phyloP scores from a whole-genome alignment of 768 basidiomycete species.

The Agaricus subrufescens region DNA sequence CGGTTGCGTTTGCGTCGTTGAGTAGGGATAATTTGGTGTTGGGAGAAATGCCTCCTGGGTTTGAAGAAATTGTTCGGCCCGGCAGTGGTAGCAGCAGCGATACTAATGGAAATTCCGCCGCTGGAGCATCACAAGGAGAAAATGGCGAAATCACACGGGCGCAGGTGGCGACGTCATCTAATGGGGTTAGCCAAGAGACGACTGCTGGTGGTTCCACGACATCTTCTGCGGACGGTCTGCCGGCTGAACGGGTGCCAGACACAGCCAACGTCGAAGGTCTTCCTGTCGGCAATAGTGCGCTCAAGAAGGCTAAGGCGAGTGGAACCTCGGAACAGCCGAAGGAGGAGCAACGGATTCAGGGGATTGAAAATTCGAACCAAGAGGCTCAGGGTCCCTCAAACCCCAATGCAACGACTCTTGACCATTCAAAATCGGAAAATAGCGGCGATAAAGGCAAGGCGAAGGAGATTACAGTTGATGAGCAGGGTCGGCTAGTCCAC shows the following conservation, averaged over 20 bases:
- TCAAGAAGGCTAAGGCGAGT: neutral
- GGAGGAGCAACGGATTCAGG: too few relatives aligned
- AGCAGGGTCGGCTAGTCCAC: neutral
- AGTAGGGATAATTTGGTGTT: constrained; percentile 33
- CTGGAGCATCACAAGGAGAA: neutral
- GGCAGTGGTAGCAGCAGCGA: constrained; percentile 3
- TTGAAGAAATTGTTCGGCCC: constrained; percentile 28
- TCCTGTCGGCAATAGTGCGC: neutral
- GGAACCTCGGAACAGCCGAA: neutral
- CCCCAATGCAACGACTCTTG: too few relatives aligned
- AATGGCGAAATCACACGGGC: neutral
- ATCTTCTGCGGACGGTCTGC: neutral
- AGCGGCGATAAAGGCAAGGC: neutral
- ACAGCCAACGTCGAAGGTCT: neutral
- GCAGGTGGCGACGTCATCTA: neutral
- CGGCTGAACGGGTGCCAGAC: neutral
- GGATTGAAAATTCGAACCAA: too few relatives aligned
- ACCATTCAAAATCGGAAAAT: neutral
- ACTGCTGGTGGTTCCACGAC: neutral
- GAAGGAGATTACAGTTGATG: neutral
- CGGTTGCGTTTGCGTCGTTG: constrained; percentile 54
- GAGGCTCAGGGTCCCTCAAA: too few relatives aligned
- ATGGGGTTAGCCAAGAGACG: neutral
- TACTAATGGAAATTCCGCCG: neutral
- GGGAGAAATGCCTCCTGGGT: constrained; percentile 43